These are phyloP conservation scores for Podospora appendiculata DNA, from an alignment of 495 filamentous ascomycete species.

Conservation along the genomic window DNA sequence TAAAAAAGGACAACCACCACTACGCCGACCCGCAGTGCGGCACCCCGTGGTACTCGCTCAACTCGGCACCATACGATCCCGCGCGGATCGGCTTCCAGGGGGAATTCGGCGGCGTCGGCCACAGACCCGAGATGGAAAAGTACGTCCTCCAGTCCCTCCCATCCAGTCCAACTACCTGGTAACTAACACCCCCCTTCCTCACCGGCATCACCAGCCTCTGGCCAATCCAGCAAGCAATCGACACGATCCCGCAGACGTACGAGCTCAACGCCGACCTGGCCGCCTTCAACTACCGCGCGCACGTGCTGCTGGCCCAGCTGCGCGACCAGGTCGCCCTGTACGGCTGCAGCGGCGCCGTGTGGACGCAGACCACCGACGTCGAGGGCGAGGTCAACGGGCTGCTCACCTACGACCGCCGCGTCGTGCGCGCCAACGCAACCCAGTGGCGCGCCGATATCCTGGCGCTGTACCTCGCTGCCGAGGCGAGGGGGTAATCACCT, in stretches of 20 bases:
- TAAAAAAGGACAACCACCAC: slow-evolving; percentile 54
- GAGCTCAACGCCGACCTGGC: slow-evolving; percentile 51
- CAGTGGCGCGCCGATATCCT: slow-evolving; percentile 56
- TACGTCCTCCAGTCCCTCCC: slow-evolving; percentile 1
- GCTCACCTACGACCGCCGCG: slow-evolving; percentile 54
- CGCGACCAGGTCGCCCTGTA: slow-evolving; percentile 48
- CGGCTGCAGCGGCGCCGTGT: slow-evolving; percentile 52
- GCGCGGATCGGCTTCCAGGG: slow-evolving; percentile 58
- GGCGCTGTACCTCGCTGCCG: slow-evolving; percentile 49
- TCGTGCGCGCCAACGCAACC: slow-evolving; percentile 44
- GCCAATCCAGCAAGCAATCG: slow-evolving; percentile 49
- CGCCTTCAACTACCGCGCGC: slow-evolving; percentile 58
- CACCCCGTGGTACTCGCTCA: slow-evolving; percentile 51
- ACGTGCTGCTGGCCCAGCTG: slow-evolving; percentile 44
- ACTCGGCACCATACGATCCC: slow-evolving; percentile 49
- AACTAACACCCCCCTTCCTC: too few relatives aligned
- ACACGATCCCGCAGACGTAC: slow-evolving; percentile 56
- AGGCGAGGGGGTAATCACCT: slow-evolving; percentile 5
- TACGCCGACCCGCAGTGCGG: slow-evolving; percentile 66
- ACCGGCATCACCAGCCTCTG: too few relatives aligned
- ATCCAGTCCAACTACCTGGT: too few relatives aligned
- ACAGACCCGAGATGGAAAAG: slow-evolving; percentile 49
- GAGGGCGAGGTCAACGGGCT: slow-evolving; percentile 70
- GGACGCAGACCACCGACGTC: slow-evolving; percentile 65
- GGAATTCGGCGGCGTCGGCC: slow-evolving; percentile 60